phyloP scores from a whole-genome alignment of 2,329 filamentous ascomycete species.

The Pseudocercospora cruenta region DNA sequence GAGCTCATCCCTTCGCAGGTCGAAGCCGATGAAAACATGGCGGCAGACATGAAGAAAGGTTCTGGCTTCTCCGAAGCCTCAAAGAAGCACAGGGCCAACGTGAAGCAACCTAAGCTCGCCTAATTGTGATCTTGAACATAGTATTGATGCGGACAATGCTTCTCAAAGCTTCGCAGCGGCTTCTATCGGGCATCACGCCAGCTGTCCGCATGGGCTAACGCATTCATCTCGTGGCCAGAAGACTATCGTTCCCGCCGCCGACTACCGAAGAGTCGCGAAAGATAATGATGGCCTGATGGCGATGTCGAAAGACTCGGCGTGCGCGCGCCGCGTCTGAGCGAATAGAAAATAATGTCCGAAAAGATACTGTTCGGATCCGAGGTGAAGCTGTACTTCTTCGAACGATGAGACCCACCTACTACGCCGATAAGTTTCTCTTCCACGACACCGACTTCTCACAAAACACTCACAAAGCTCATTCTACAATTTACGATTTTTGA shows the following conservation, averaged over 20 bases:
- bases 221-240: no score
- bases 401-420: no score
- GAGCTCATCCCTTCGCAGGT: constrained; percentile 38
- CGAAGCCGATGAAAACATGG: constrained; percentile 37
- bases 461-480: no score
- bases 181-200: neutral
- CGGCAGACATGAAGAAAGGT: constrained; percentile 34
- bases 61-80: constrained; percentile 30
- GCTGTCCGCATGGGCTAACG: no score
- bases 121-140: neutral
- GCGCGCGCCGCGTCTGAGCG: no score
- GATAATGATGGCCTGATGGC: neutral
- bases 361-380: neutral
- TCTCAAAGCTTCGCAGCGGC: neutral
- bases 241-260: no score
- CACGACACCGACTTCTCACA: no score
- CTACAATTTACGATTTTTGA: no score
- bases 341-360: neutral
- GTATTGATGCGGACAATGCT: neutral
- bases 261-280: no score
- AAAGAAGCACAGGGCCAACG: constrained; percentile 34
- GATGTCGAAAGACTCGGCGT: no score
- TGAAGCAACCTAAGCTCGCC: constrained; percentile 31
- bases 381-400: neutral
- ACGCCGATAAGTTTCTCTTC: no score